These are phyloP conservation scores for Claviceps arundinis DNA, from an alignment of 2,329 filamentous ascomycete species.

Conservation along the genomic window DNA sequence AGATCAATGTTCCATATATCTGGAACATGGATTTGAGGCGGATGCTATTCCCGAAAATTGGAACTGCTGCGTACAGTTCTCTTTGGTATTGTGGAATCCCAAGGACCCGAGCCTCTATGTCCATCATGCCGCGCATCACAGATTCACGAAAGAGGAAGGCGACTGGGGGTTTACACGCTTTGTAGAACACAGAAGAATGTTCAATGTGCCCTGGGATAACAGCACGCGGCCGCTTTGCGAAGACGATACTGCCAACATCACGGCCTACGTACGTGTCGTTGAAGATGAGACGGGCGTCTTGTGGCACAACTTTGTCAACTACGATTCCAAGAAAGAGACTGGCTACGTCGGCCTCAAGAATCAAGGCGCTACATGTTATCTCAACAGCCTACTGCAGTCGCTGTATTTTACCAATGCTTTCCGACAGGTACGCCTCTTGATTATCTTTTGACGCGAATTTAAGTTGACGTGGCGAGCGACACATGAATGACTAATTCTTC, in stretches of 20 bases:
- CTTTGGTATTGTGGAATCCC: constrained; percentile 85
- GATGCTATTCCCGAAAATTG: constrained; percentile 72
- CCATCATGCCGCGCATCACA: constrained; percentile 79
- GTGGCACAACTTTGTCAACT: constrained; percentile 87
- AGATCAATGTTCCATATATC: constrained; percentile 86
- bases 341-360: constrained; percentile 95
- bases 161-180: constrained; percentile 99
- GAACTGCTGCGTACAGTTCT: constrained; percentile 94
- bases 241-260: constrained; percentile 64
- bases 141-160: constrained; percentile 90
- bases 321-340: constrained; percentile 98
- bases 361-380: constrained; percentile 83
- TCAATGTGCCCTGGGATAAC: constrained; percentile 64
- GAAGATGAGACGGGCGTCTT: constrained; percentile 80
- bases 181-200: constrained; percentile 74
- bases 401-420: constrained; percentile 86
- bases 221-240: constrained; percentile 59
- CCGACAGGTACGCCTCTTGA: constrained; percentile 51
- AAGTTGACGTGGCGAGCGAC: neutral
- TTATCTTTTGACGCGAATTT: neutral
- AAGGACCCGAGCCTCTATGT: constrained; percentile 77
- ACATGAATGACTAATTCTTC: constrained; percentile 4
- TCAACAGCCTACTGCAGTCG: constrained; percentile 75
- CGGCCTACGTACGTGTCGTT: constrained; percentile 67
- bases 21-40: constrained; percentile 83